Conservation (phyloP, 163 green algal species). For the Chloromonas sp. region DNA sequence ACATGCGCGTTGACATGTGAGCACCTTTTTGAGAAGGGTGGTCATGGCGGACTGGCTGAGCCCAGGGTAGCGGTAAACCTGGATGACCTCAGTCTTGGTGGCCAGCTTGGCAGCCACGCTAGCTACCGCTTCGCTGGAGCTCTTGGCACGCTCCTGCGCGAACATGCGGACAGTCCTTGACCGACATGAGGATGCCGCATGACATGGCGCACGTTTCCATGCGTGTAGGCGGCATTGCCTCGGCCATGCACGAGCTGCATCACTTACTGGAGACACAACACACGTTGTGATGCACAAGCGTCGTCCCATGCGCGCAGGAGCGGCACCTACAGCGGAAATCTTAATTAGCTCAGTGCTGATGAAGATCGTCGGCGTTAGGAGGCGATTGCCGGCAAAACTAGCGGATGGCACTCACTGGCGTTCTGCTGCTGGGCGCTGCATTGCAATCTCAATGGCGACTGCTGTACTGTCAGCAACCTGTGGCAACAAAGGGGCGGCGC, state of each 20-base stretch:
- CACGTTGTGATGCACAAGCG: neutral
- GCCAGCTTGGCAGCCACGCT: conserved; percentile 2
- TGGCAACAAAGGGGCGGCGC: too few species aligned
- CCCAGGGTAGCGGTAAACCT: conserved; percentile 42
- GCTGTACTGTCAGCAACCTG: too few species aligned
- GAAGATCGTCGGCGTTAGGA: neutral
- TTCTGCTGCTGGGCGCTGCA: neutral
- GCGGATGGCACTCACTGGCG: neutral
- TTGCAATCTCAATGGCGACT: neutral
- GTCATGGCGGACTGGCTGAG: conserved; percentile 20
- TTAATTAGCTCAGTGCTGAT: neutral
- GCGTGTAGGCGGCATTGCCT: neutral
- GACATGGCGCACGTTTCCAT: neutral
- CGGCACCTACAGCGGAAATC: neutral
- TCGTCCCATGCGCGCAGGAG: conserved; percentile 4
- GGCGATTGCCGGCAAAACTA: neutral
- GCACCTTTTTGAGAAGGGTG: conserved; percentile 32
- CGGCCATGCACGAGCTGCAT: neutral
- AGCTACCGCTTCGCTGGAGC: neutral
- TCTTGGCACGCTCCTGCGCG: neutral
- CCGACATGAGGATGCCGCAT: neutral
- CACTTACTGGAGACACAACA: neutral
- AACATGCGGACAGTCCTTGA: neutral
- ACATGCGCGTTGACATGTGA: neutral
- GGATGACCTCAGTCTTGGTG: conserved; percentile 15